Percentiles rank a stretch among this genome's conserved stretches.
Conservation (phyloP, 495 filamentous ascomycete genomes). For the Pyrenula aspistea region DNA sequence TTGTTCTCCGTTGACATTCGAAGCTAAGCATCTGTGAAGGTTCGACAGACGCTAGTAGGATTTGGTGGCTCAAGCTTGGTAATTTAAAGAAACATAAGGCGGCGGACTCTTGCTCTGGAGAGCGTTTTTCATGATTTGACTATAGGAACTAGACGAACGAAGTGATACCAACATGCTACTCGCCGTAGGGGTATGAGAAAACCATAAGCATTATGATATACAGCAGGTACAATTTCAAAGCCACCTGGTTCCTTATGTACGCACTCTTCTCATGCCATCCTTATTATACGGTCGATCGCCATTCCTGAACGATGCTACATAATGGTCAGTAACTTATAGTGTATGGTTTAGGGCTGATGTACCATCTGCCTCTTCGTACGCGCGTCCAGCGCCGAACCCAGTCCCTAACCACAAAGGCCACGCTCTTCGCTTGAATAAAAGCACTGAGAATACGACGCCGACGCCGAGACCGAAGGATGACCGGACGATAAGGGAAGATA, state of each 20-base stretch:
- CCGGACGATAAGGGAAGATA: slow-evolving; percentile 92
- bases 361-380: slow-evolving; percentile 74
- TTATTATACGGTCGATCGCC: slow-evolving; percentile 23
- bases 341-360: slow-evolving; percentile 16
- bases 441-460: slow-evolving; percentile 94
- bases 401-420: slow-evolving; percentile 90
- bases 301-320: slow-evolving; percentile 34
- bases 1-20: too few species aligned
- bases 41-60: too few species aligned
- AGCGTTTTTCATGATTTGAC: too few species aligned
- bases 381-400: slow-evolving; percentile 90
- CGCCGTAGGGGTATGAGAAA: too few species aligned
- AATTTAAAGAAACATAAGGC: too few species aligned
- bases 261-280: not conserved
- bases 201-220: too few species aligned
- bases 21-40: too few species aligned
- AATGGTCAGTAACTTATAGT: slow-evolving; percentile 5
- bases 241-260: not conserved
- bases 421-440: slow-evolving; percentile 92
- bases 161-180: too few species aligned
- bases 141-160: too few species aligned
- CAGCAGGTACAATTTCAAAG: too few species aligned
- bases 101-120: too few species aligned
- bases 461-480: slow-evolving; percentile 88
- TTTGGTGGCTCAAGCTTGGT: too few species aligned